Base-by-base conservation (phyloP, 2,329 filamentous ascomycete species). In the Apiospora phragmitis region DNA sequence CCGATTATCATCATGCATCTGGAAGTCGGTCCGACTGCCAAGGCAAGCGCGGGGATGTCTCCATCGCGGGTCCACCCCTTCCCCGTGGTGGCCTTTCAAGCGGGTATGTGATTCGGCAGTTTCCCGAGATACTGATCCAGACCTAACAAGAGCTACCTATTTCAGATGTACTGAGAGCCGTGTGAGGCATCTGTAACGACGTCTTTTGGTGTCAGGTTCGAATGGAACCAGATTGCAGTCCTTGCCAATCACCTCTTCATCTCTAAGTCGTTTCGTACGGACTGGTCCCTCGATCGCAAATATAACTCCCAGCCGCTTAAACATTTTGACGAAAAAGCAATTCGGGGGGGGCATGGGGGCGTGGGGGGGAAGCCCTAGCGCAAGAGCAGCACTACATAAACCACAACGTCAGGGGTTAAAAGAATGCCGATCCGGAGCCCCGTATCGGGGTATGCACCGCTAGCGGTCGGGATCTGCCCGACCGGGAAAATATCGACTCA, bases 1-100 rank as follows among this genome's bases (percentile, higher is more conserved):
- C 24, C 68, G 45, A 67, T 69, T 45, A 47, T 47, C 51, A 65
- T 70, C 41, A 29, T 42, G 51, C 41, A 67, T 62, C 18, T n/a
- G 9, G 8, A 12, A 62, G 32, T 62, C 55, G 55, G 55, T 2
- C 55, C 55, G 29, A 62, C 32, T 62, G 32, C 11, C 32, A 62
- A 38, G 32, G 8, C 1, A 11, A 62, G 18, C 55, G 55, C 55
- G 55, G 55, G 55, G 55, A 62, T 21, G 32, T 14, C 29, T 38
- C 55, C 55, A 62, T 62, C 21, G 32, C 8, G 9, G 7, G n/a
- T n/a, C 55, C 55, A n/a, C 55, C 49, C 35, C 18, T 24, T 62
- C 55, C 32, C 55, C 55, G 55, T 62, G 55, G 32, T 12, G 55
- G 21, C 55, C 55, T 21, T 9, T 32, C 32, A n/a, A 38, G 18